Base-by-base conservation (phyloP, 2,329 filamentous ascomycete species). In the Nigrograna mackinnonii region DNA sequence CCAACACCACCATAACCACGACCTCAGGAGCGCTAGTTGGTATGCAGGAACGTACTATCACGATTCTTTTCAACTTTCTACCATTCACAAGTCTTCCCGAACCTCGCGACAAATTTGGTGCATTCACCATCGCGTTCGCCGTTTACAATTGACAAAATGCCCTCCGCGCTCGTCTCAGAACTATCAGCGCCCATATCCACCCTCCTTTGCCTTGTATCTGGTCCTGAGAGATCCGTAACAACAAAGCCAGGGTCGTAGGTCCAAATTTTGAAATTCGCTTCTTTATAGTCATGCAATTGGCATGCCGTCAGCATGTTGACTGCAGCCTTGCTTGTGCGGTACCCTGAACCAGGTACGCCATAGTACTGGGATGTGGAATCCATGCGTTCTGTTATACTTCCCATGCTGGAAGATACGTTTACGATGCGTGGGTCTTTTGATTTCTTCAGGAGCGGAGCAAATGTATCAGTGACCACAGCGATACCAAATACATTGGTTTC, bases 401-500 rank as follows among this genome's bases (percentile, higher is more conserved):
- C 70, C 5, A 66, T 50, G 2, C 41, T 50, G 7, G 60, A 64
- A 12, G 55, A 58, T 4, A 73, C 59, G 35, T 70, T 69, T 50
- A 74, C 64, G 31, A 68, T 50, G 50, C 36, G 62, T 22, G 47
- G 58, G 13, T 47, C 43, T 3, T 50, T 39, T 2, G 67, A 67
- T 17, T 57, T 55, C 5, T 59, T 55, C 13, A 73, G 47, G 0
- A 72, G 52, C 2, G 68, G 68, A 5, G 57, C 30, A 17, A 71
- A 52, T 0, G 57, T 52, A 20, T 63, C 46, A 1, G 64, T 62
- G 2, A 73, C 41, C 11, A 70, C 22, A 0, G 59, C 58, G 1
- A 66, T 52, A 3, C 67, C 67, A 11, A 57, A 62, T 20, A 70
- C 65, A 39, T 72, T 71, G 19, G 66, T 67, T 21, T 72, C 58